Base-by-base conservation (phyloP, 805 yeast species). In the Kazachstania bromeliacearum region DNA sequence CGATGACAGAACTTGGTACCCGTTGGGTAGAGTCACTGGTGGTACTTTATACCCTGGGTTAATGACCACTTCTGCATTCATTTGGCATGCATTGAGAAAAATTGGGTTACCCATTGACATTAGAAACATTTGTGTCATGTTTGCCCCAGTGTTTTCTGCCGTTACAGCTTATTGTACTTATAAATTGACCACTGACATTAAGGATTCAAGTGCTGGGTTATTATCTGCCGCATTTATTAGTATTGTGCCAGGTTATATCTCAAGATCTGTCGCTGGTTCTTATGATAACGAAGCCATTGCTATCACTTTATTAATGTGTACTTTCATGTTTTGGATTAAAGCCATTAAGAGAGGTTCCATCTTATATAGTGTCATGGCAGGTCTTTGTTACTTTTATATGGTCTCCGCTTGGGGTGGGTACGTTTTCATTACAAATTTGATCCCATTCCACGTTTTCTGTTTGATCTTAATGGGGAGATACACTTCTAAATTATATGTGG, bases 391-490 rank as follows among this genome's bases (percentile, higher is more conserved):
- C 67, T 92, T 94, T 63, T 92, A 92, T 70, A 92, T 92, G 99
- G 99, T 92, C 35, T 79, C 94, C 33, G 98, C 99, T 9, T 88
- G 99, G 96, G 99, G 99, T 68, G 99, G 99, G 19, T 92, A 92
- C 58, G 99, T 94, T 35, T 92, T 92, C 69, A 94, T 92, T 64
- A 92, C 99, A 41, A 92, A 92, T 66, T 77, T 94, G 70, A 85
- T 92, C 51, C 98, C 98, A 32, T 68, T 92, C 49, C 99, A 92
- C 59, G 87, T 88, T 18, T 88, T 92, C 55, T 88, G 85, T 34
- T 68, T 92, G 56, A 63, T 92, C 36, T 64, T 85, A 46, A 92
- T 92, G 97, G 98, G 98, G 35, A 79, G 98, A 54, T 92, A 87
- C 62, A 74, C 74, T 48, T 78, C 78, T 50, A 76, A 78, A 46